Evolutionary conservation across 441 rosid species (phyloP).

Genomic region (Iberis amara): DNA sequence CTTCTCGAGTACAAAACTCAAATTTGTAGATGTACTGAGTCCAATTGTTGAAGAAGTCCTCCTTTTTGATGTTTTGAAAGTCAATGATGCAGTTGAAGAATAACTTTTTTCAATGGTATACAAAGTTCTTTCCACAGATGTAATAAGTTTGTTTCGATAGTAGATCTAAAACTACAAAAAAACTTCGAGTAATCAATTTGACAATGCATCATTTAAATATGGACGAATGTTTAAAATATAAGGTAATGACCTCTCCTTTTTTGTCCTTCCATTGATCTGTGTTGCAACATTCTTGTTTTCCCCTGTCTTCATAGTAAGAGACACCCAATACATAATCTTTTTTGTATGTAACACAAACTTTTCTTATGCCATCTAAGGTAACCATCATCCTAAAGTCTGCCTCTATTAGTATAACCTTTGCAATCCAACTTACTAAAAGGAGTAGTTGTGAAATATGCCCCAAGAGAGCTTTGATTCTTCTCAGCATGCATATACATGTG

Average conservation of each 20-base stretch:
- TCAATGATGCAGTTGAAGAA: neutral
- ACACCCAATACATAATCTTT: neutral
- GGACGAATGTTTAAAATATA: too few species aligned
- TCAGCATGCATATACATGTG: too few species aligned
- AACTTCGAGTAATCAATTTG: too few species aligned
- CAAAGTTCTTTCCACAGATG: constrained; percentile 1
- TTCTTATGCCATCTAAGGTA: neutral
- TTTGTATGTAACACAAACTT: neutral
- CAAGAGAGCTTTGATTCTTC: constrained; percentile 8
- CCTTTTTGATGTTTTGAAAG: neutral
- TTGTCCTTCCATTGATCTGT: neutral
- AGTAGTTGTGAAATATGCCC: constrained; percentile 2
- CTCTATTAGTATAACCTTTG: neutral
- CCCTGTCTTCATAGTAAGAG: neutral
- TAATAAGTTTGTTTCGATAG: neutral
- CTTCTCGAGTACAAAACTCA: neutral
- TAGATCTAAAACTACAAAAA: constrained; percentile 1
- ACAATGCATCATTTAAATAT: too few species aligned
- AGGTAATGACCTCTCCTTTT: neutral
- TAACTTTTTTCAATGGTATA: neutral
- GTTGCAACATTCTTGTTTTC: neutral
- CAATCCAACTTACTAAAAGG: neutral
- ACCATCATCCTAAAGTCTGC: neutral
- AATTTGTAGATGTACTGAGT: neutral
- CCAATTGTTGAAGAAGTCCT: neutral